Evolutionary conservation across 371 early-diverging fungal genomes (phyloP), one percentile per base, ranked within the genome.

Genomic region (Amoeboaphelidium occidentale): DNA sequence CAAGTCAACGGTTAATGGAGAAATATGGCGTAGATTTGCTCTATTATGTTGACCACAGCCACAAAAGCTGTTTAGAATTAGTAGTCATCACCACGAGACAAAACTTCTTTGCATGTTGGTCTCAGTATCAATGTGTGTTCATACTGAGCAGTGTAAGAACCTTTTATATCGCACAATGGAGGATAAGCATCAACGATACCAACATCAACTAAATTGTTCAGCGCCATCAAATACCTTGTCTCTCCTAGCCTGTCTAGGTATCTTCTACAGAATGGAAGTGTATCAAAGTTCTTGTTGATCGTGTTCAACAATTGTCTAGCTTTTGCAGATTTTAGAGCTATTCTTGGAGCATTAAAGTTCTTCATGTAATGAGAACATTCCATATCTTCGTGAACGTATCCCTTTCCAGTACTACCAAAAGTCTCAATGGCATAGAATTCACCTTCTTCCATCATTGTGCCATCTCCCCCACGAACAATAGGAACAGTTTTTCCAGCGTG

Each of bases 381-480:
- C 53, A 79, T 75, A 53, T 87, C 90, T 56, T 97, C 94, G 49
- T 69, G 61, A 2, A 97, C 96, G 51, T 69, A 75, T 13, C 94
- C 99, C 42, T 73, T 78, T n/a, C 99, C 99, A 1, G 98, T 99
- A 43, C 67, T 81, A 52, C 97, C 96, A 65, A 99, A 99, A 17
- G 99, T 98, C 64, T 99, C 99, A 57, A 98, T 89, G 32, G 99
- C 99, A 63, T 81, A 82, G 55, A 80, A 79, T 64, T 96, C 96
- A 51, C 89, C 91, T 68, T 90, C 96, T 67, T 88, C 91, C 46
- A 99, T 82, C 64, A 85, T 86, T 23, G 93, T 90, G 47, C 76
- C 72, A 59, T 97, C 96, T 21, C 79, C 76, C 43, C 74, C 70
- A 46, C 83, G 74, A 27, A 97, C 79, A 55, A 91, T 90, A 1